Conservation (phyloP, 176 grass and related monocot genomes). For the Chloris gayana region DNA sequence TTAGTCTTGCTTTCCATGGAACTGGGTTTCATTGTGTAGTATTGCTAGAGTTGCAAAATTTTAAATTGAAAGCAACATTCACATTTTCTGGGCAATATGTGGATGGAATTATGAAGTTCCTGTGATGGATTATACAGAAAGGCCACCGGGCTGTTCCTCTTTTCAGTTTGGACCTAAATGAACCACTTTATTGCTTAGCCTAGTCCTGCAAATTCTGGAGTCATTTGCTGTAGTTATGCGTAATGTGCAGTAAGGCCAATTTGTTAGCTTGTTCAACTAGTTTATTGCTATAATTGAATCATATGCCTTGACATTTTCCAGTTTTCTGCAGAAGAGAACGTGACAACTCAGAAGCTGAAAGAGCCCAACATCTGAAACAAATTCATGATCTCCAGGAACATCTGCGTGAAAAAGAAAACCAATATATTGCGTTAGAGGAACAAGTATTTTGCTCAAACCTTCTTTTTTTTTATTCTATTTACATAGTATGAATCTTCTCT, state of each 20-base stretch:
- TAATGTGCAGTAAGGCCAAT: neutral
- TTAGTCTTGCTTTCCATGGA: neutral
- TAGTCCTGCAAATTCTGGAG: neutral
- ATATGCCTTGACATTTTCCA: constrained; percentile 6
- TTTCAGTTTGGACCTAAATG: neutral
- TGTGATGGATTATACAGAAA: neutral
- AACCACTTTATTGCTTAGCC: neutral
- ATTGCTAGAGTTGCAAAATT: neutral
- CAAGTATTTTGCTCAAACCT: constrained; percentile 58
- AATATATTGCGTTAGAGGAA: constrained; percentile 85
- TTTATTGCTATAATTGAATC: neutral
- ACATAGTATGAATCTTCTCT: neutral
- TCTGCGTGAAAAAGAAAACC: constrained; percentile 82
- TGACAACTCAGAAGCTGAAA: constrained; percentile 92
- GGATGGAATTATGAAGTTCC: neutral
- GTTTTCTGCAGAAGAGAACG: constrained; percentile 82
- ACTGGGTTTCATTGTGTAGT: constrained; percentile 6
- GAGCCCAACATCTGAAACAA: constrained; percentile 84
- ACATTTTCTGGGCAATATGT: neutral
- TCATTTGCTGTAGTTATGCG: neutral
- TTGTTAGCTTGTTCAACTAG: neutral
- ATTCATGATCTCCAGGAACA: constrained; percentile 92
- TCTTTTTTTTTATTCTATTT: constrained; percentile 34
- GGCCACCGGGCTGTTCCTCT: neutral
- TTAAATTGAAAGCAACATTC: neutral